Percentiles rank a stretch among this genome's conserved stretches.
phyloP scores from a whole-genome alignment of 75 land plant genomes.

The Selaginella tamariscina region DNA sequence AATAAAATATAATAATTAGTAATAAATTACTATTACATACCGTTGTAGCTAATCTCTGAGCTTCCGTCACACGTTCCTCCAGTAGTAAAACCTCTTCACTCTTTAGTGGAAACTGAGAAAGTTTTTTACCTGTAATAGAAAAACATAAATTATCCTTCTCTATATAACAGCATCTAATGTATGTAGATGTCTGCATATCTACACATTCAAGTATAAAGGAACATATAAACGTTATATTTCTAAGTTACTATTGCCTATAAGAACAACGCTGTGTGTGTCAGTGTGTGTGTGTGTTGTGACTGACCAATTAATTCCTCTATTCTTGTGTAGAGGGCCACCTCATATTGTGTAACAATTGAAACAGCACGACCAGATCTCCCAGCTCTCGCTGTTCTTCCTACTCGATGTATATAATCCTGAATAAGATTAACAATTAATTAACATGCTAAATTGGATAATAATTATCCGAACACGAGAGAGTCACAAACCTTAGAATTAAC shows the following conservation, averaged over 20 bases:
- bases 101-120: slow-evolving; percentile 40
- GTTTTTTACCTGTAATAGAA: slow-evolving; percentile 40
- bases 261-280: too few species aligned
- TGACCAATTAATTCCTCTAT: slow-evolving; percentile 83
- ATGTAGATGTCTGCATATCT: too few species aligned
- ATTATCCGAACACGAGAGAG: not conserved
- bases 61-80: slow-evolving; percentile 60
- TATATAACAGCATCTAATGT: too few species aligned
- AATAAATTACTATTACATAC: slow-evolving; percentile 21
- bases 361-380: slow-evolving; percentile 91
- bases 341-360: slow-evolving; percentile 83
- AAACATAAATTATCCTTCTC: too few species aligned
- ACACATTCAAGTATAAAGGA: too few species aligned
- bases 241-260: too few species aligned
- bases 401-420: slow-evolving; percentile 86
- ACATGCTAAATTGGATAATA: too few species aligned
- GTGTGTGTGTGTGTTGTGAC: not conserved
- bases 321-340: slow-evolving; percentile 58
- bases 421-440: not conserved
- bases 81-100: slow-evolving; percentile 55
- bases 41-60: slow-evolving; percentile 61
- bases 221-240: too few species aligned
- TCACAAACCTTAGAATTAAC: slow-evolving; percentile 57
- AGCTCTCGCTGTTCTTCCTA: slow-evolving; percentile 94
- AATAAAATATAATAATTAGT: not conserved